These are phyloP conservation scores for Phytophthora constricta DNA, from an alignment of 352 stramenopile species.

Conservation along the genomic window DNA sequence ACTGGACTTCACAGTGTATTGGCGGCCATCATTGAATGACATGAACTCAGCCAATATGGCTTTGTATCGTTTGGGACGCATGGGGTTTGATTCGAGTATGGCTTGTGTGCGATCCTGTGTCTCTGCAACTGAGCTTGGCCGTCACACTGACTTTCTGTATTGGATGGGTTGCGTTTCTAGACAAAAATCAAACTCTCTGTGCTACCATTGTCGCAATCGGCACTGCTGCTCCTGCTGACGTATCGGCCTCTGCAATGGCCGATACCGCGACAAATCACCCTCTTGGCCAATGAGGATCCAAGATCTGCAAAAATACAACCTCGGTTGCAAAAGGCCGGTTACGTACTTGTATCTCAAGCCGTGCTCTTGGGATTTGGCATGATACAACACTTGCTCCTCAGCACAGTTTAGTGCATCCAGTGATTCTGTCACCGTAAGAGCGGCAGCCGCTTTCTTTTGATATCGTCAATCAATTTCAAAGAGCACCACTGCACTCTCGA, in stretches of 20 bases:
- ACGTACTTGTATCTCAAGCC: conserved; percentile 15
- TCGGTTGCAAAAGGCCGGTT: background rate
- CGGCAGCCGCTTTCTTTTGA: background rate
- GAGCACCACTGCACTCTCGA: conserved; percentile 22
- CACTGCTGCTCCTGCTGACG: background rate
- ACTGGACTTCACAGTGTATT: background rate
- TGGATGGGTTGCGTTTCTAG: background rate
- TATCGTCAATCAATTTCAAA: conserved; percentile 5
- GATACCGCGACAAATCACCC: background rate
- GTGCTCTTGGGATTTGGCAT: conserved; percentile 31
- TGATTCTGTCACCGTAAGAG: conserved; percentile 35
- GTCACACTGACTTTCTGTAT: background rate
- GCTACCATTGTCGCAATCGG: background rate
- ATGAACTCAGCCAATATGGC: background rate
- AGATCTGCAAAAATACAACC: background rate
- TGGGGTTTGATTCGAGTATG: background rate
- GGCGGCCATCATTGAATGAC: background rate
- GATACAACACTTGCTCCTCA: conserved; percentile 57
- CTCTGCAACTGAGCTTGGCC: background rate
- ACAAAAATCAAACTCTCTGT: background rate
- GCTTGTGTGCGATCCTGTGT: background rate
- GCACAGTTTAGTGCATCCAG: conserved; percentile 56
- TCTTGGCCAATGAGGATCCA: background rate
- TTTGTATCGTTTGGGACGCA: background rate
- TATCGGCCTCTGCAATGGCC: background rate